Conservation (phyloP, 192 early-diverging fungal genomes). For the Coemansia asiatica region DNA sequence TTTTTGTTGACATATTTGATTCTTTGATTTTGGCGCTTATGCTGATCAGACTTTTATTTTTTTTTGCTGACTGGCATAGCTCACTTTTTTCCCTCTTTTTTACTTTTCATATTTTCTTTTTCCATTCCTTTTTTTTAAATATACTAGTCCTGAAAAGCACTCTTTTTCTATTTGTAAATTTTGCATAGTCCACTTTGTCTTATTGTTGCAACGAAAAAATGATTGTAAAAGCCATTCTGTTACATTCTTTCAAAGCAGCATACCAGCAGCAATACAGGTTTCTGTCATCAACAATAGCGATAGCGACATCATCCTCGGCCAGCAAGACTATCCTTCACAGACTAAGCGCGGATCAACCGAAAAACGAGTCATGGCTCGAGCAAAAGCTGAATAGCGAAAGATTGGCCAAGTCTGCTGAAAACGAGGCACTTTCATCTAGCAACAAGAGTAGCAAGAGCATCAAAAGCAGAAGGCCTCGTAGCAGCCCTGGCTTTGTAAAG, state of each 20-base stretch:
- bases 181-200: neutral
- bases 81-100: neutral
- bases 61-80: neutral
- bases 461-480: neutral
- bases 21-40: neutral
- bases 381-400: slow-evolving; percentile 11
- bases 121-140: neutral
- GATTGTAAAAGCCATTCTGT: neutral
- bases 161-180: neutral
- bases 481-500: slow-evolving; percentile 24
- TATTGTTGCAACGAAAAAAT: neutral
- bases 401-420: neutral
- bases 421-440: neutral
- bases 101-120: neutral
- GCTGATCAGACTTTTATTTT: neutral
- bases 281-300: neutral
- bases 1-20: neutral
- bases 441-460: neutral
- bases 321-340: slow-evolving; percentile 14
- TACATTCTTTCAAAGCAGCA: neutral
- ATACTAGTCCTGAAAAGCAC: neutral
- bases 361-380: slow-evolving; percentile 8
- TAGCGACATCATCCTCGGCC: neutral
- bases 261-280: neutral
- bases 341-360: slow-evolving; percentile 3